phyloP scores from a whole-genome alignment of 2,329 filamentous ascomycete species.

The Aspergillus ustus region DNA sequence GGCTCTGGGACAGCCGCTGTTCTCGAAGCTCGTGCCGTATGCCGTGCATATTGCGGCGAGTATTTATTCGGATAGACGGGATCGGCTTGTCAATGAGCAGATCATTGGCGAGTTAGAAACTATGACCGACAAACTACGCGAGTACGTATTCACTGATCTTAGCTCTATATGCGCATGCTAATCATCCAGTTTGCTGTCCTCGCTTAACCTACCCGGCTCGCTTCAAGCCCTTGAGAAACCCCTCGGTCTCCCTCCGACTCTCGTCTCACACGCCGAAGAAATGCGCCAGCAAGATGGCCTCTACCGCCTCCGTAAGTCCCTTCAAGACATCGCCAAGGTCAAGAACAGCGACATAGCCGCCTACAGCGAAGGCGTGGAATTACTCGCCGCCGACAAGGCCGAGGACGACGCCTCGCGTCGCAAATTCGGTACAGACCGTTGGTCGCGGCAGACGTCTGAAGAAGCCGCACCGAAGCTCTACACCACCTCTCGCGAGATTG shows the following conservation, averaged over 20 bases:
- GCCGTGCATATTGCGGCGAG: constrained; percentile 93
- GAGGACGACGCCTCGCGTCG: constrained; percentile 78
- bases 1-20: constrained; percentile 82
- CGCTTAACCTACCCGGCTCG: constrained; percentile 86
- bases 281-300: constrained; percentile 89
- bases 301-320: constrained; percentile 74
- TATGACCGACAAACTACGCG: constrained; percentile 78
- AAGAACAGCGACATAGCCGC: constrained; percentile 75
- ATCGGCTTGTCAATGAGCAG: constrained; percentile 85
- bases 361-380: constrained; percentile 81
- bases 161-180: constrained; percentile 17
- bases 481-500: constrained; percentile 75
- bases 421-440: constrained; percentile 86
- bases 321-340: constrained; percentile 90
- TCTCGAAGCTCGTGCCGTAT: constrained; percentile 91
- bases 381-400: constrained; percentile 77
- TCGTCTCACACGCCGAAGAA: constrained; percentile 91
- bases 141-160: constrained; percentile 47
- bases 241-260: constrained; percentile 79
- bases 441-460: constrained; percentile 72
- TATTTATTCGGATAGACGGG: constrained; percentile 89
- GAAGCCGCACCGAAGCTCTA: constrained; percentile 75
- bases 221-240: constrained; percentile 95
- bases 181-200: constrained; percentile 64
- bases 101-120: constrained; percentile 84